phyloP scores from a whole-genome alignment of 2,329 filamentous ascomycete species.

The Fusarium stilboides region DNA sequence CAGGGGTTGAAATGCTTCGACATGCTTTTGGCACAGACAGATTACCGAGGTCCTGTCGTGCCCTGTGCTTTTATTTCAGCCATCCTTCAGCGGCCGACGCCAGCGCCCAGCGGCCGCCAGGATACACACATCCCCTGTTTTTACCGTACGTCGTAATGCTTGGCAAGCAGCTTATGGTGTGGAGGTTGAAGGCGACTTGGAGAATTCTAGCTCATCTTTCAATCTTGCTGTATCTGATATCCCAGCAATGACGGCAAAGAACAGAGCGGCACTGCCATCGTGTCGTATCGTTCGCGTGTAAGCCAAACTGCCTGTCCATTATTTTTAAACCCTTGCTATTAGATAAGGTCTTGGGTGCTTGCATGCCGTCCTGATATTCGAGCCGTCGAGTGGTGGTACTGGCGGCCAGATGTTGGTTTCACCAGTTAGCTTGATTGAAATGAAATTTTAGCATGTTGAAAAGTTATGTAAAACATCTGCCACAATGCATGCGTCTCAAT shows the following conservation, averaged over 20 bases:
- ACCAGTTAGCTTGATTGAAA: no score
- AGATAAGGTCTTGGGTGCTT: slow-evolving; percentile 4
- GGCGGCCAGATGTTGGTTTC: no score
- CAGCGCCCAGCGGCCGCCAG: slow-evolving; percentile 40
- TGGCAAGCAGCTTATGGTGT: slow-evolving; percentile 30
- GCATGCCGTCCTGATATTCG: slow-evolving; percentile 6
- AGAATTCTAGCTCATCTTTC: slow-evolving; percentile 41
- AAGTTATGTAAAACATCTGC: no score
- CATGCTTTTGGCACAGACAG: slow-evolving; percentile 21
- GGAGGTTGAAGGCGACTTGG: slow-evolving; percentile 29
- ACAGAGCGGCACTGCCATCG: no score
- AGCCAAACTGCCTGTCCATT: no score
- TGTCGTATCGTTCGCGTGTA: no score
- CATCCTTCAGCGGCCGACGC: slow-evolving; percentile 42
- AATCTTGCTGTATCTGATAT: no score
- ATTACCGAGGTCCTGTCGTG: slow-evolving; percentile 39
- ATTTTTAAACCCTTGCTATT: no score
- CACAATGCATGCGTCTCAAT: neutral
- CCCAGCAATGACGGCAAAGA: no score
- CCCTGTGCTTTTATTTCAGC: slow-evolving; percentile 27
- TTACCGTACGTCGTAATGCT: slow-evolving; percentile 4
- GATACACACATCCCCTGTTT: slow-evolving; percentile 14
- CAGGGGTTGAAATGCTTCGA: slow-evolving; percentile 28
- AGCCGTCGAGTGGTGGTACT: neutral
- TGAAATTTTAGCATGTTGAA: no score